Evolutionary conservation across 805 yeast genomes (phyloP).

Genomic region (Kazachstania africana): DNA sequence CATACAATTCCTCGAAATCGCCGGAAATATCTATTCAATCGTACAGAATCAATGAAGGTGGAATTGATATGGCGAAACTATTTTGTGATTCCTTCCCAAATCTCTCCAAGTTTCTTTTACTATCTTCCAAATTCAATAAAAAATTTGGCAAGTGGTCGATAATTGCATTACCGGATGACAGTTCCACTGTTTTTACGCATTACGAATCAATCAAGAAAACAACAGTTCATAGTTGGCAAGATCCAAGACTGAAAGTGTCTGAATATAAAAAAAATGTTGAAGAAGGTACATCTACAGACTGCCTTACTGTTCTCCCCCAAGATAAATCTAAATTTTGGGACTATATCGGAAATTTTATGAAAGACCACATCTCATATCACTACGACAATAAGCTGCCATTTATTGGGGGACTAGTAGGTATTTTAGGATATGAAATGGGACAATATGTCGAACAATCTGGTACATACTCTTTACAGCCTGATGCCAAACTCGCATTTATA

Average conservation of each 20-base stretch:
- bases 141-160: constrained; percentile 69
- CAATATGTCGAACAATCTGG: constrained; percentile 26
- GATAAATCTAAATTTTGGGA: constrained; percentile 21
- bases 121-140: constrained; percentile 44
- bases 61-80: constrained; percentile 5
- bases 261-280: neutral
- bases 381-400: constrained; percentile 48
- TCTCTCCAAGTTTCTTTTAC: constrained; percentile 37
- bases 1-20: too few relatives aligned
- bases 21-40: neutral
- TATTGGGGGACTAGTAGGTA: constrained; percentile 84
- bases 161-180: constrained; percentile 52
- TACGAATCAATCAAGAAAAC: constrained; percentile 37
- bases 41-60: neutral
- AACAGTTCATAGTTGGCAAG: constrained; percentile 21
- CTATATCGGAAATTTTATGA: constrained; percentile 20
- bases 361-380: constrained; percentile 6
- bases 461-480: constrained; percentile 38
- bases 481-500: constrained; percentile 60
- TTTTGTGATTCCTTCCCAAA: constrained; percentile 37
- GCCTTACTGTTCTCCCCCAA: constrained; percentile 9
- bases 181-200: constrained; percentile 42
- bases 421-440: constrained; percentile 83
- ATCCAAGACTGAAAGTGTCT: constrained; percentile 6
- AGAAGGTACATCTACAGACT: neutral